Conservation (phyloP, 495 filamentous ascomycete species). For the Penicillium mononematosum region DNA sequence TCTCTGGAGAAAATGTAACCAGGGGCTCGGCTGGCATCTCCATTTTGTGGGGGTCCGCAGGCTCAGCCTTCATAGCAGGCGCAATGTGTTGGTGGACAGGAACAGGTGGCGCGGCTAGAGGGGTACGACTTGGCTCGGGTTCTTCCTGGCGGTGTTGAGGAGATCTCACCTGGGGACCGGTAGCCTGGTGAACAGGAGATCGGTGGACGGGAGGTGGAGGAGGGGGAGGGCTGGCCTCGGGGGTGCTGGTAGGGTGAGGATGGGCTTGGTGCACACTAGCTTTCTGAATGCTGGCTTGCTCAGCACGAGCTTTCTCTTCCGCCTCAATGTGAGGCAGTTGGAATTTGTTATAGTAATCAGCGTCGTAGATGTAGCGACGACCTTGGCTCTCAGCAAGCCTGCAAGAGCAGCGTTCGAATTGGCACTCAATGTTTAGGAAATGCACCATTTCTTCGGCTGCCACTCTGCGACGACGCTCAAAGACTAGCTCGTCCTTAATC, state of each 20-base stretch:
- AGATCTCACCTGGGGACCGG: neutral
- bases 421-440: constrained; percentile 82
- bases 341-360: constrained; percentile 26
- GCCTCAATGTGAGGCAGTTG: constrained; percentile 28
- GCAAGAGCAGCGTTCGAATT: constrained; percentile 69
- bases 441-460: constrained; percentile 71
- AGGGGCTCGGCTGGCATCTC: constrained; percentile 35
- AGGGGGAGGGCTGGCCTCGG: constrained; percentile 6
- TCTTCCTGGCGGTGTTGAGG: constrained; percentile 4
- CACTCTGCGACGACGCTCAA: constrained; percentile 63
- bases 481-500: constrained; percentile 59
- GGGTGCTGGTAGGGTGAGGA: constrained; percentile 2
- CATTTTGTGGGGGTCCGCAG: constrained; percentile 29
- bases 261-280: constrained; percentile 1
- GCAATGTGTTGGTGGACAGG: constrained; percentile 13
- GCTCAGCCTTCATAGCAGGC: constrained; percentile 25
- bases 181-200: constrained; percentile 4
- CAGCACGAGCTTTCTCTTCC: constrained; percentile 8
- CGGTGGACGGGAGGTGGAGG: constrained; percentile 4
- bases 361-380: constrained; percentile 52
- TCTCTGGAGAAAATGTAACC: constrained; percentile 49
- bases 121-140: constrained; percentile 21
- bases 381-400: constrained; percentile 52
- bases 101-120: constrained; percentile 21
- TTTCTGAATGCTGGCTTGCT: constrained; percentile 1